phyloP scores from a whole-genome alignment of 495 filamentous ascomycete genomes.

The Penicillium tannophilum region DNA sequence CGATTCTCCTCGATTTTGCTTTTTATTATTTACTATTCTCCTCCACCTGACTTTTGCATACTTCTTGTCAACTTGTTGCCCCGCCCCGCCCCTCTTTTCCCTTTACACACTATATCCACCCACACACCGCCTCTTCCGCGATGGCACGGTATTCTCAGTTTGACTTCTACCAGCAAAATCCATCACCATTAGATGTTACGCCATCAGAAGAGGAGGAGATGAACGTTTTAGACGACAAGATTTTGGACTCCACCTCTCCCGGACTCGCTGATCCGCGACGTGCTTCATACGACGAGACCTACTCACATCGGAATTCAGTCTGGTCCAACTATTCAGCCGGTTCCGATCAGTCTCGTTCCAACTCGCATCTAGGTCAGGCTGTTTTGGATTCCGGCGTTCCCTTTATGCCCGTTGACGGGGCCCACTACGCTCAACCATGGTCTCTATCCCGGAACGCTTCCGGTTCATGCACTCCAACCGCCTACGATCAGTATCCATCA shows the following conservation, averaged over 20 bases:
- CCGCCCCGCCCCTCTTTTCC: slow-evolving; percentile 18
- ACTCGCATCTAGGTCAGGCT: slow-evolving; percentile 39
- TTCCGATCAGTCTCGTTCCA: slow-evolving; percentile 40
- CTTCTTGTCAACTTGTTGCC: slow-evolving; percentile 6
- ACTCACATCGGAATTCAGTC: slow-evolving; percentile 72
- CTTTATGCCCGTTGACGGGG: slow-evolving; percentile 61
- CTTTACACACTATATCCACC: slow-evolving; percentile 5
- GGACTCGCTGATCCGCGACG: slow-evolving; percentile 69
- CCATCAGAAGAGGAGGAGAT: slow-evolving; percentile 79
- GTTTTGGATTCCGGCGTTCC: slow-evolving; percentile 47
- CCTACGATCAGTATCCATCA: slow-evolving; percentile 66
- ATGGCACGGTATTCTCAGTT: slow-evolving; percentile 53
- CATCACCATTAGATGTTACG: slow-evolving; percentile 63
- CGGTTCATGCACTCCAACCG: slow-evolving; percentile 62
- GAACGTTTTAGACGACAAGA: slow-evolving; percentile 82
- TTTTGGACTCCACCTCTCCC: slow-evolving; percentile 70
- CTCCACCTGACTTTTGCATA: neutral
- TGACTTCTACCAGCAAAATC: slow-evolving; percentile 64
- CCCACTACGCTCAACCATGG: slow-evolving; percentile 45
- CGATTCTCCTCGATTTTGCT: neutral
- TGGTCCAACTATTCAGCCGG: slow-evolving; percentile 71
- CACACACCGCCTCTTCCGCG: slow-evolving; percentile 34
- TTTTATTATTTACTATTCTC: neutral
- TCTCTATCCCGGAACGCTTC: slow-evolving; percentile 41
- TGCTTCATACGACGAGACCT: slow-evolving; percentile 72